These are phyloP conservation scores for Sporothrix dimorphospora DNA, from an alignment of 2,329 filamentous ascomycete genomes.

Conservation along the genomic window DNA sequence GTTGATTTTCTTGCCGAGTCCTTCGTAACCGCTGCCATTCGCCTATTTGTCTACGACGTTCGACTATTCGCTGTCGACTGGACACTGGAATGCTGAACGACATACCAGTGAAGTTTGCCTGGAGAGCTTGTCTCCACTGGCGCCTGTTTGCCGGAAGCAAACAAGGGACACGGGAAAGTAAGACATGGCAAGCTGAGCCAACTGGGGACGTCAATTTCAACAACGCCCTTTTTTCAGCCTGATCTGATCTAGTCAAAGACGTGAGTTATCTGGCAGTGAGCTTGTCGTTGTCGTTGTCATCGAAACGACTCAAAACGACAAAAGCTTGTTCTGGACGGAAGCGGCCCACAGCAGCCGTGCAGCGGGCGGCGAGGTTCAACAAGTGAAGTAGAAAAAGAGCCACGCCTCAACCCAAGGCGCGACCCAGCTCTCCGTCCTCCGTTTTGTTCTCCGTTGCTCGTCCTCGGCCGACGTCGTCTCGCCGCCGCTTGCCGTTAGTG, in stretches of 20 bases:
- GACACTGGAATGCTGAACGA: conserved; percentile 1
- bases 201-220: background rate
- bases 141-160: background rate
- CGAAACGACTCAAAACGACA: background rate
- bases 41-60: background rate
- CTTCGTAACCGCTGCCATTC: background rate
- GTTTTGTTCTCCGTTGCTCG: background rate
- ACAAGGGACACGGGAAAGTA: conserved; percentile 3
- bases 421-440: background rate
- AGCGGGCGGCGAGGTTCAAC: conserved; percentile 7
- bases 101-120: background rate
- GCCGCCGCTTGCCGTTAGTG: background rate
- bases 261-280: too few relatives aligned
- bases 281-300: background rate
- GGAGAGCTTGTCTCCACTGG: background rate
- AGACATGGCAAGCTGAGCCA: conserved; percentile 5
- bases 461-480: background rate
- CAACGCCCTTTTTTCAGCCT: conserved; percentile 4
- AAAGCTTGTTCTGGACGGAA: conserved; percentile 11
- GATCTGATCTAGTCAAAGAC: background rate
- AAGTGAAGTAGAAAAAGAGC: background rate
- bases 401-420: background rate
- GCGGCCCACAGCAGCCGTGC: conserved; percentile 8
- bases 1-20: background rate
- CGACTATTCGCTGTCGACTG: background rate